These are phyloP conservation scores for Sclerotinia subarctica DNA, from an alignment of 2,329 filamentous ascomycete species.

Conservation along the genomic window DNA sequence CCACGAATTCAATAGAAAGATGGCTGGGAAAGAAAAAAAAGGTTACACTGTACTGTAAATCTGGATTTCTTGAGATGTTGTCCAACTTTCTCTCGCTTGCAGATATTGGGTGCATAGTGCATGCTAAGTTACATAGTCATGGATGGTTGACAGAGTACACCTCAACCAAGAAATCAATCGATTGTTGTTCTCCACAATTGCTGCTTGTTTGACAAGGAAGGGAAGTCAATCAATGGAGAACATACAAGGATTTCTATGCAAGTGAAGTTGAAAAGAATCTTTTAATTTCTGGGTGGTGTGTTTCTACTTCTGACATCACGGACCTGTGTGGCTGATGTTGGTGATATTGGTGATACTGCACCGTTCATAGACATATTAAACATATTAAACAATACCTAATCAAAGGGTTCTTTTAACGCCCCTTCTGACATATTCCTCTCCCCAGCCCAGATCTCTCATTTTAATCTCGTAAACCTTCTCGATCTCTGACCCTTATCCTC, in stretches of 20 bases:
- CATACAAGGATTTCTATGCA: not conserved
- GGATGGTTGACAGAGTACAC: not conserved
- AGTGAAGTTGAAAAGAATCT: not conserved
- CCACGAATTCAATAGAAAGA: slow-evolving; percentile 2
- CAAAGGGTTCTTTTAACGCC: not conserved
- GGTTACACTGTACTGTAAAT: too few relatives aligned
- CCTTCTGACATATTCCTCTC: not conserved
- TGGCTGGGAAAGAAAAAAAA: not conserved
- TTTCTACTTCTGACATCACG: slow-evolving; percentile 1
- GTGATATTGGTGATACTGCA: not conserved
- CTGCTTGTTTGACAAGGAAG: not conserved
- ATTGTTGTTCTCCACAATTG: not conserved
- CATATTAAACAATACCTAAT: not conserved
- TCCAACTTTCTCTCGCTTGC: slow-evolving; percentile 5
- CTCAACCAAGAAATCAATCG: slow-evolving; percentile 1
- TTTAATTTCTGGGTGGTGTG: not conserved
- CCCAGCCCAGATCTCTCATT: slow-evolving; percentile 5
- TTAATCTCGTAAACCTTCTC: not conserved
- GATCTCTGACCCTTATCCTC: not conserved
- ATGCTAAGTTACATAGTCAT: not conserved
- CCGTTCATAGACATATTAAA: not conserved
- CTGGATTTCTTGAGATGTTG: not conserved
- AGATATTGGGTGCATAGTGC: not conserved
- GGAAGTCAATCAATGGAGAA: not conserved
- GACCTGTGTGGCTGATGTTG: slow-evolving; percentile 4